These are phyloP conservation scores for Grigorovia transvaalensis DNA, from an alignment of 805 yeast species.

Conservation along the genomic window DNA sequence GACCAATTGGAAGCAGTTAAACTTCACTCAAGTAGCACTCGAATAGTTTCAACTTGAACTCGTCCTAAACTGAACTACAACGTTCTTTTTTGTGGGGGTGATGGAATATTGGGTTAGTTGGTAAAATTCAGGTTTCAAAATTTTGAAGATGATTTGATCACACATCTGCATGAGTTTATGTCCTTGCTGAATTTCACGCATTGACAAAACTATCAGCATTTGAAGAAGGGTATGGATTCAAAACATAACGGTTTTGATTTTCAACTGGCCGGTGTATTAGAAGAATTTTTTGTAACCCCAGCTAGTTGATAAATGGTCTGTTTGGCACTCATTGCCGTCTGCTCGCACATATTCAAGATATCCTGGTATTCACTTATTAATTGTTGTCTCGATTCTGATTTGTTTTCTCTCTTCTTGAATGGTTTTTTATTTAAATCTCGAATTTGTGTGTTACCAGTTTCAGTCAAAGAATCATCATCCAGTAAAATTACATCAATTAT, in stretches of 20 bases:
- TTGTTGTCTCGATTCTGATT: background rate
- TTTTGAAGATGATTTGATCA: too few relatives aligned
- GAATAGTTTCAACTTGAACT: too few relatives aligned
- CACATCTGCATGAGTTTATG: too few relatives aligned
- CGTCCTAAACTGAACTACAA: too few relatives aligned
- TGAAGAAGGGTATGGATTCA: background rate
- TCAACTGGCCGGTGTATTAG: background rate
- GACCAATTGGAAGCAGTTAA: too few relatives aligned
- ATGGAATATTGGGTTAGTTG: too few relatives aligned
- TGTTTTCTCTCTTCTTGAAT: background rate
- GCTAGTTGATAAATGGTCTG: conserved; percentile 16
- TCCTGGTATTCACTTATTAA: conserved; percentile 11
- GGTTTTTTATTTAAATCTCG: background rate
- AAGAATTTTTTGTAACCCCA: background rate
- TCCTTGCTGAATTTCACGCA: background rate
- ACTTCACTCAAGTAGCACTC: too few relatives aligned
- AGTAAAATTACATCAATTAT: conserved; percentile 19
- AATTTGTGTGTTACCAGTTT: background rate
- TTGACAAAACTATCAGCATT: background rate
- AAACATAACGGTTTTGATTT: background rate
- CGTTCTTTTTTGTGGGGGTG: too few relatives aligned
- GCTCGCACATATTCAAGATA: conserved; percentile 21
- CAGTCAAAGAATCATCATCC: conserved; percentile 12
- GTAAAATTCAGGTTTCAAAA: too few relatives aligned
- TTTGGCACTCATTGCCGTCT: conserved; percentile 21